Percentiles rank a stretch among this genome's conserved stretches.
Evolutionary conservation across 2,329 filamentous ascomycete species (phyloP).

Genomic region (Fonsecaea pugnacius): DNA sequence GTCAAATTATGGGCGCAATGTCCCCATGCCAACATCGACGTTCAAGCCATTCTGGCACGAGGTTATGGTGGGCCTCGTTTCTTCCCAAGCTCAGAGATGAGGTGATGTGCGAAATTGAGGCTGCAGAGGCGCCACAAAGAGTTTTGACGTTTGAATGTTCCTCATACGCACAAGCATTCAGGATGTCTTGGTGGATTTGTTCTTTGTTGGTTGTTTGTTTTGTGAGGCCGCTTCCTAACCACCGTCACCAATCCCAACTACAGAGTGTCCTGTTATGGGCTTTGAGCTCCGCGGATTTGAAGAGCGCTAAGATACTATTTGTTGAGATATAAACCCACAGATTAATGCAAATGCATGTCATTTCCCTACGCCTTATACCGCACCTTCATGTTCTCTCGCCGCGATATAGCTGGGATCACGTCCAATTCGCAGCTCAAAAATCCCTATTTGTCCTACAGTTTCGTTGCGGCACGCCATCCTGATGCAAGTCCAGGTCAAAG

Average conservation of each 20-base stretch:
- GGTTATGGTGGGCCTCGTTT: slow-evolving; percentile 86
- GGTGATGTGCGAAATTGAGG: slow-evolving; percentile 46
- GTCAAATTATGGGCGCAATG: slow-evolving; percentile 88
- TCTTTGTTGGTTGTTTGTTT: background rate
- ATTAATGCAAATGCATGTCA: background rate
- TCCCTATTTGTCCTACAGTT: too few species aligned
- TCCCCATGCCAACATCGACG: slow-evolving; percentile 79
- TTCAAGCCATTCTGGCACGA: slow-evolving; percentile 80
- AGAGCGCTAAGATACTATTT: background rate
- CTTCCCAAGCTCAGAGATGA: slow-evolving; percentile 71
- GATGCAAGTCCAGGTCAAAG: too few species aligned
- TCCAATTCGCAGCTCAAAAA: too few species aligned
- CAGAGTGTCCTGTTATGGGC: background rate
- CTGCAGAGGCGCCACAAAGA: background rate
- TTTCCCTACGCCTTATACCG: background rate
- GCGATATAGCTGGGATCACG: too few species aligned
- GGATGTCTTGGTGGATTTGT: background rate
- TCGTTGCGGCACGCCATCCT: too few species aligned
- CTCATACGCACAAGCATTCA: background rate
- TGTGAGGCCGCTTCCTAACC: background rate
- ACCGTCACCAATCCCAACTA: background rate
- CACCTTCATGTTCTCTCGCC: too few species aligned
- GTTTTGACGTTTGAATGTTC: background rate
- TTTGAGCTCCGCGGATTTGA: background rate
- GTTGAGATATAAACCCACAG: background rate